Base-by-base conservation (phyloP, 805 yeast species). In the Nakazawaea siamensis region DNA sequence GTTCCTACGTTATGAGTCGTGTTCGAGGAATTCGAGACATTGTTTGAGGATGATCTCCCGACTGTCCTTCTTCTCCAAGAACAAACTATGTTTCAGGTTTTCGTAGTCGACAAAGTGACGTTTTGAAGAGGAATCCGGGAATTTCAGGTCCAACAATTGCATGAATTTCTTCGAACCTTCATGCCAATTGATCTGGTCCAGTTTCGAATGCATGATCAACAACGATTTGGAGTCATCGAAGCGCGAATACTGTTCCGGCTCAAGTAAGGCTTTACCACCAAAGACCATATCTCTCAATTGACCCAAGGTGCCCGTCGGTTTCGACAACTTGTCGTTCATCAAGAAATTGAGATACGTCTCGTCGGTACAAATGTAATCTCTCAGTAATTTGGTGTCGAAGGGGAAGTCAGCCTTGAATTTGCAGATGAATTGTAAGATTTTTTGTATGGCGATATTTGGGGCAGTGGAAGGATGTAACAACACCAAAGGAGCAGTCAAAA, bases 401-500 rank as follows among this genome's bases (percentile, higher is more conserved):
- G 61, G 67, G 25, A 68, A 49, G 19, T 61, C 66, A 4, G 85
- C 84, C 7, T 68, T 43, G 4, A 63, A 21, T 14, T 47, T 52
- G 30, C 65, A 60, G 4, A 60, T 51, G 2, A 66, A 23, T 18
- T 74, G 68, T n/a, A 68, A 62, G 5, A 64, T 31, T 4, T 49
- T 40, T 37, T 64, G 66, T 8, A 72, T 47, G 1, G 68, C 10
- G 18, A 26, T 19, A 5, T 67, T 64, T n/a, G 86, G 87, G 30
- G 62, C 53, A 0, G 85, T 67, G 16, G 67, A 62, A 11, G 81
- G 78, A 48, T 77, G 77, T 35, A 79, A 53, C 8, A 50, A 38
- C 26, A 82, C 61, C 41, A 78, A 63, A 2, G 94, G 94, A 1
- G 76, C 86, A 23, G 68, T 58, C 0, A 62, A 68, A 26, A 68